Evolutionary conservation across 192 early-diverging fungal species (phyloP).

Genomic region (Coemansia sp.): DNA sequence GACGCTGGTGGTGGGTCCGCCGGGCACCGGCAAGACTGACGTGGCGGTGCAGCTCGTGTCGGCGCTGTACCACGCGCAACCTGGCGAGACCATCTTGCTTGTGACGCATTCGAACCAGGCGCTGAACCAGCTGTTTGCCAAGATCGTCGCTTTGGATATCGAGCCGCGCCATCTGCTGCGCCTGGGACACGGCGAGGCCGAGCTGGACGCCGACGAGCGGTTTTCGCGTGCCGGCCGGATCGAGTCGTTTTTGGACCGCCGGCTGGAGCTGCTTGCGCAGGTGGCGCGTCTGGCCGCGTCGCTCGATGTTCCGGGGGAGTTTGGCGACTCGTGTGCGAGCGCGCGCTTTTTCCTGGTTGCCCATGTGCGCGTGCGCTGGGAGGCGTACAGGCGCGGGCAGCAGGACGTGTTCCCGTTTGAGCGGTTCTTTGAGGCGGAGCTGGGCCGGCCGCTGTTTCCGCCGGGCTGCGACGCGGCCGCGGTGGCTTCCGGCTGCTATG

Average conservation of each 20-base stretch:
- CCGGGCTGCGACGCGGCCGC: slow-evolving; percentile 49
- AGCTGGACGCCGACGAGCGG: slow-evolving; percentile 70
- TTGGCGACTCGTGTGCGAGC: slow-evolving; percentile 89
- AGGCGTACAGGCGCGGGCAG: slow-evolving; percentile 52
- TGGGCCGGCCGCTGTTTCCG: slow-evolving; percentile 60
- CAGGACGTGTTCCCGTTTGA: slow-evolving; percentile 74
- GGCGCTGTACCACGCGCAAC: slow-evolving; percentile 91
- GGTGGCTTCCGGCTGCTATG: slow-evolving; percentile 71
- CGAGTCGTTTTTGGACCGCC: slow-evolving; percentile 83
- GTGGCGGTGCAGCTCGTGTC: slow-evolving; percentile 95
- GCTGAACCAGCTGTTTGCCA: slow-evolving; percentile 97
- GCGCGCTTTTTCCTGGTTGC: slow-evolving; percentile 84
- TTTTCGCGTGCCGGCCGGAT: slow-evolving; percentile 95
- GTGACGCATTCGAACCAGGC: slow-evolving; percentile 98
- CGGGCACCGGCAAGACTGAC: slow-evolving; percentile 98
- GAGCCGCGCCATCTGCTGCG: slow-evolving; percentile 91
- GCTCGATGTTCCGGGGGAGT: slow-evolving; percentile 73
- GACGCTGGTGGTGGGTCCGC: slow-evolving; percentile 93
- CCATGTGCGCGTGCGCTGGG: slow-evolving; percentile 76
- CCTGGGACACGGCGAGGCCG: slow-evolving; percentile 92
- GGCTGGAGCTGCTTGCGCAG: slow-evolving; percentile 65
- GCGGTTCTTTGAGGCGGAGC: slow-evolving; percentile 65
- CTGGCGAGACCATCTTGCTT: slow-evolving; percentile 84
- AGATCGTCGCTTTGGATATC: slow-evolving; percentile 87
- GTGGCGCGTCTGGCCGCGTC: slow-evolving; percentile 77